Evolutionary conservation across 495 filamentous ascomycete genomes (phyloP).

Genomic region (Aspergillus incahuasiensis): DNA sequence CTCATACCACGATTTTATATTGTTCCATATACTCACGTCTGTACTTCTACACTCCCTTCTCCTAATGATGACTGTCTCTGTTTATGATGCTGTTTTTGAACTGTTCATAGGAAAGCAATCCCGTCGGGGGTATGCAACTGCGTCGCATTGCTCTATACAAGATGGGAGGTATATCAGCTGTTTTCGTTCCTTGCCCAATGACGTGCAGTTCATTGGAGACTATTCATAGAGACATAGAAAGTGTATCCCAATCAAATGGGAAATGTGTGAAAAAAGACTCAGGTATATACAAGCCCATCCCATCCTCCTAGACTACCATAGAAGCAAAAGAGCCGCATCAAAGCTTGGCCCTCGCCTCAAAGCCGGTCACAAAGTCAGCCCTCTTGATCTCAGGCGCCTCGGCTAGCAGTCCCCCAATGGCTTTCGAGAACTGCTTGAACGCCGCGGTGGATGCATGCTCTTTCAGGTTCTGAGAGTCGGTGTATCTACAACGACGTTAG

Average conservation of each 20-base stretch:
- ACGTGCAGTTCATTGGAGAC: too few species aligned
- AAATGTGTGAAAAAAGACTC: too few species aligned
- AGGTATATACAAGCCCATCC: neutral
- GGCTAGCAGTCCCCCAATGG: constrained; percentile 11
- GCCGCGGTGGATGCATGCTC: constrained; percentile 13
- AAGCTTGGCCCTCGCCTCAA: constrained; percentile 20
- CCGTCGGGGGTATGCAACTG: neutral
- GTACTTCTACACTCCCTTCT: constrained; percentile 3
- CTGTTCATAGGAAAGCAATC: neutral
- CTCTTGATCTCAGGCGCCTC: constrained; percentile 14
- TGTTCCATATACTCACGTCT: neutral
- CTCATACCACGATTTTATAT: neutral
- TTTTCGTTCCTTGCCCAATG: too few species aligned
- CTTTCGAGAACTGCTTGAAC: constrained; percentile 16
- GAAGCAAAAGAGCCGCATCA: neutral
- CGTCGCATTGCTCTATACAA: too few species aligned
- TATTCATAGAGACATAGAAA: too few species aligned
- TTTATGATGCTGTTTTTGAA: neutral
- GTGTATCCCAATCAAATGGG: too few species aligned
- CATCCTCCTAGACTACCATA: neutral
- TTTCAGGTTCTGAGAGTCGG: constrained; percentile 16
- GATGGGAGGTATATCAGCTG: too few species aligned
- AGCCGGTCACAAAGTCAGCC: constrained; percentile 13
- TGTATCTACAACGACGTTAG: constrained; percentile 16
- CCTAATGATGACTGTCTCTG: neutral